Conservation (phyloP, 2,329 filamentous ascomycete genomes). For the Penicillium sp. region DNA sequence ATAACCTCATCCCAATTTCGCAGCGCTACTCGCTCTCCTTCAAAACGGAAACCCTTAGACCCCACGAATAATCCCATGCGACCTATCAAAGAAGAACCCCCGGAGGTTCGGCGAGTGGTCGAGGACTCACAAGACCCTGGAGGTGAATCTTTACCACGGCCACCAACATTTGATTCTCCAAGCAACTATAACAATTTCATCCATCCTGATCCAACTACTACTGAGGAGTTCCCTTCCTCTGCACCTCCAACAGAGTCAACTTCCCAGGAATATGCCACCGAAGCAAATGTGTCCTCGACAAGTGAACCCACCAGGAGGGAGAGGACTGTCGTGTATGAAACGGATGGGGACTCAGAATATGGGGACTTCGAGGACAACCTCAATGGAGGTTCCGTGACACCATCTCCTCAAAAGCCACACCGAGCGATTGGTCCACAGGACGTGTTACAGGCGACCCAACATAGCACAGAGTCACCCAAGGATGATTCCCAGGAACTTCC, state of each 20-base stretch:
- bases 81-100: constrained; percentile 22
- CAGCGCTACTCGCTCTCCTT: constrained; percentile 25
- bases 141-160: neutral
- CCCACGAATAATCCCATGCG: neutral
- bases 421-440: neutral
- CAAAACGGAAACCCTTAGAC: constrained; percentile 13
- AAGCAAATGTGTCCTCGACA: neutral
- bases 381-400: constrained; percentile 12
- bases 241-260: constrained; percentile 1
- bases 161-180: neutral
- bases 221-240: neutral
- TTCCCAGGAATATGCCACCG: neutral
- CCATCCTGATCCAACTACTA: neutral
- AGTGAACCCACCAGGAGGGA: constrained; percentile 13
- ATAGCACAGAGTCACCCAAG: constrained; percentile 10
- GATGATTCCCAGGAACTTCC: constrained; percentile 35
- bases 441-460: constrained; percentile 1
- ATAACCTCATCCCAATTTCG: constrained; percentile 36
- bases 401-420: neutral
- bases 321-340: constrained; percentile 41
- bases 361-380: constrained; percentile 25
- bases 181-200: neutral
- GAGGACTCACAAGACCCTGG: constrained; percentile 7
- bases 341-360: constrained; percentile 39
- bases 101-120: neutral